These are phyloP conservation scores for Durio zibethinus DNA, from an alignment of 345 rosid species.

Conservation along the genomic window DNA sequence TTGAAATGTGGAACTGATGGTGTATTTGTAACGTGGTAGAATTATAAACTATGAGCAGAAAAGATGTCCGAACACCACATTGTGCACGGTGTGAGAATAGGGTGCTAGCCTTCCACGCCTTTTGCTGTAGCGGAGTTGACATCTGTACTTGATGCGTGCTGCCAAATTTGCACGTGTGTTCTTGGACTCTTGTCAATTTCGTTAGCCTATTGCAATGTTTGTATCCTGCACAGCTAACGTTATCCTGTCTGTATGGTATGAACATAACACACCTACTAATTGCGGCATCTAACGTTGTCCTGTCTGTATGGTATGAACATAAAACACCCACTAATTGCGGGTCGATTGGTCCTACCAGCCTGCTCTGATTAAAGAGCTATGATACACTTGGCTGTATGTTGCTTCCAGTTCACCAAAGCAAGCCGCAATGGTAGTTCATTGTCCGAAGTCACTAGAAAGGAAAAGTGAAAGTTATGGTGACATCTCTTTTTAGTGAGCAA, in stretches of 20 bases:
- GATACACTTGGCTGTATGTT: background rate
- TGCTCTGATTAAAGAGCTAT: no score
- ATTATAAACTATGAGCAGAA: background rate
- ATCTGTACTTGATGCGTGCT: no score
- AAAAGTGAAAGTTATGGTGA: background rate
- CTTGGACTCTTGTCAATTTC: background rate
- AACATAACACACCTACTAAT: conserved; percentile 10
- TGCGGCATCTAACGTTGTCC: background rate
- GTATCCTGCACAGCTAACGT: background rate
- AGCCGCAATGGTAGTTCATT: background rate
- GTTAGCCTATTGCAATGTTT: background rate
- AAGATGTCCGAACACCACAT: no score
- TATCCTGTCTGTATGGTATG: conserved; percentile 6
- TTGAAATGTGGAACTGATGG: background rate
- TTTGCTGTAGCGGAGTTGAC: background rate
- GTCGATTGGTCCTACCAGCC: background rate
- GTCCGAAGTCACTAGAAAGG: background rate
- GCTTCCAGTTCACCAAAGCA: conserved; percentile 27
- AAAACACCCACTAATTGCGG: conserved; percentile 8
- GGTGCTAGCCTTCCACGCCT: no score
- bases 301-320: conserved; percentile 6
- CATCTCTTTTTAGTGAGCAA: background rate
- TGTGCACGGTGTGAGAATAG: no score
- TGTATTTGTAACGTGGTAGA: background rate
- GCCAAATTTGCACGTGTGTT: background rate